phyloP scores from a whole-genome alignment of 176 grass and related monocot species.

The Triticum dicoccoides region DNA sequence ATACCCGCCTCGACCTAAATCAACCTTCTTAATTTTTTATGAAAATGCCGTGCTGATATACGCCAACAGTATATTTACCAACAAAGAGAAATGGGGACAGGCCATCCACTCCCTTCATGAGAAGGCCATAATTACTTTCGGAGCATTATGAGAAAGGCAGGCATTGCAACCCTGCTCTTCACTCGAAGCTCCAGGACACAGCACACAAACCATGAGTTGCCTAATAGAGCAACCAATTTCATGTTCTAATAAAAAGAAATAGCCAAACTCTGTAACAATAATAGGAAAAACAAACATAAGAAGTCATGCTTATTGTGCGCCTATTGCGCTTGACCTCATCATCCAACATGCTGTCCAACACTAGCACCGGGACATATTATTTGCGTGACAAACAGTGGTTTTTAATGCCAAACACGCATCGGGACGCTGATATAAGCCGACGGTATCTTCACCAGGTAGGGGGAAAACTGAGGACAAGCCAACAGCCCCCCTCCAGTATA shows the following conservation, averaged over 20 bases:
- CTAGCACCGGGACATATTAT: background rate
- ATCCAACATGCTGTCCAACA: background rate
- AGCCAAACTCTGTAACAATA: background rate
- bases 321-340: background rate
- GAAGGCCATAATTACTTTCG: slow-evolving; percentile 24
- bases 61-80: slow-evolving; percentile 31
- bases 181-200: slow-evolving; percentile 47
- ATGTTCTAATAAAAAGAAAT: background rate
- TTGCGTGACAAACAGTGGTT: background rate
- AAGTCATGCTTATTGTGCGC: no score
- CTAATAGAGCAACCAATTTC: background rate
- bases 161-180: slow-evolving; percentile 44
- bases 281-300: background rate
- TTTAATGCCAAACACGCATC: background rate
- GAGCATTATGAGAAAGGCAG: slow-evolving; percentile 61
- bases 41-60: background rate
- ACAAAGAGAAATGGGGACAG: slow-evolving; percentile 20
- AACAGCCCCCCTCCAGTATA: background rate
- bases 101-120: slow-evolving; percentile 11
- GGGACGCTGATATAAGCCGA: slow-evolving; percentile 10
- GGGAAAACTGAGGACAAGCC: background rate
- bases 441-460: slow-evolving; percentile 23
- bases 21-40: background rate
- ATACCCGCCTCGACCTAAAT: background rate
- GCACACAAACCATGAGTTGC: background rate